Base-by-base conservation (phyloP, 1,284 basidiomycete genomes). In the Exsudoporus floridanus region DNA sequence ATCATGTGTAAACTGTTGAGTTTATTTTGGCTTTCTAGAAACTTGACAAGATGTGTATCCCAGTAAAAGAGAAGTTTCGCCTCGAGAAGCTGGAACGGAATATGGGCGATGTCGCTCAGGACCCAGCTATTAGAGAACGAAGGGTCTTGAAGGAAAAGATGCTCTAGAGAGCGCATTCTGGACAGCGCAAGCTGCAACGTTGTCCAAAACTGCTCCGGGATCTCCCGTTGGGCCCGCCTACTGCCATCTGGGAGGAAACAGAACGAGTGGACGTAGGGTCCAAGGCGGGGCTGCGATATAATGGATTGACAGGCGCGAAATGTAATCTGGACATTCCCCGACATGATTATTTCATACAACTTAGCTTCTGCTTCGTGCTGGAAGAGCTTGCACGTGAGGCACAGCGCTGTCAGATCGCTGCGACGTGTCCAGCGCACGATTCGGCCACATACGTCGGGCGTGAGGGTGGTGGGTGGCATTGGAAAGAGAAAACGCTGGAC, bases 11-110 rank as follows among this genome's bases (percentile, higher is more conserved):
- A 50, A 31, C 55, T 69, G 53, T 46, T 57, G 44, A 67, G 64
- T 46, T 66, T 69, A 42, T 69, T 70, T 51, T 67, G 69, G 54
- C 62, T 70, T 47, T 70, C 67, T 36, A 70, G 53, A 53, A 71
- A 67, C 48, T 64, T 70, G 55, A 65, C 64, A 1, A 69, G 44
- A 45, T 69, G 63, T 0, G 21, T 7, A 23, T 69, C 68, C 65
- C 65, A 67, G 48, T 54, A 48, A 35, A 67, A 60, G 46, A 65
- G 50, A 27, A 70, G 54, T 10, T 44, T 56, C 2, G 65, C 69
- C 46, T 71, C 69, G 45, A 57, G 47, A 37, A 70, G 67, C 48
- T 71, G 67, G 52, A 71, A 67, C 2, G 64, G 69, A 31, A 67
- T 67, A 19, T 40, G 66, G 18, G 65, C 52, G 14, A 56, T 56